Base-by-base conservation (phyloP, 192 early-diverging fungal genomes). In the Kickxella alabastrina region DNA sequence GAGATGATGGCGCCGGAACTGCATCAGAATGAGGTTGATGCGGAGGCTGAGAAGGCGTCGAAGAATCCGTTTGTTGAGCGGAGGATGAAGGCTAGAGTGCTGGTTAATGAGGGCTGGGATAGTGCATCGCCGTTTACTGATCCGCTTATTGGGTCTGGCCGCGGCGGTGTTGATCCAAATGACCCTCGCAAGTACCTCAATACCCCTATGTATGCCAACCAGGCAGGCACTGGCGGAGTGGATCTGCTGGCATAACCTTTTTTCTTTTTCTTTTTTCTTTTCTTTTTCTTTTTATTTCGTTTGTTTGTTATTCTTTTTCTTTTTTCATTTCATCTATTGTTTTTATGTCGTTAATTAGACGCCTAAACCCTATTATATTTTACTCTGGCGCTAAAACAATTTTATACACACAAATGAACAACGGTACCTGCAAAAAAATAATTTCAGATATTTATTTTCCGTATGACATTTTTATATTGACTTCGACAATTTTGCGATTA, bases 161-260 rank as follows among this genome's bases (percentile, higher is more conserved):
- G 53, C 22, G 52, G 64, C 34, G 49, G 57, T 31, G 41, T 68
- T 29, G 53, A 68, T 38, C 65, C 52, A 6, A 52, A 65, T n/a
- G 57, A 72, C 47, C 69, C 69, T 29, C 69, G 69, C 54, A 72
- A 65, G 57, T 50, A 72, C 49, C 51, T 72, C 24, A 65, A 65
- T 19, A 61, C 69, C 0, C 69, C 69, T 1, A 46, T 72, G 28
- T 72, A 72, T 43, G 69, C 62, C 22, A 65, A 52, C 47, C 64
- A 51, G 52, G 36, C 57, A 21, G 64, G 57, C 6, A n/a, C 60
- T 31, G 32, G 26, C 2, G 60, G 52, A 26, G 28, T 54, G 32
- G 57, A 60, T 36, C 35, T 60, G 15, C 35, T 60, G 35, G 37
- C 36, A 9, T 40, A 28, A 26, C 9, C 35, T 0, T 27, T 25